Percentiles rank a stretch among this genome's conserved stretches.
These are phyloP conservation scores for Lodderomyces metapsilosis DNA, from an alignment of 1,139 yeast species.

Conservation along the genomic window DNA sequence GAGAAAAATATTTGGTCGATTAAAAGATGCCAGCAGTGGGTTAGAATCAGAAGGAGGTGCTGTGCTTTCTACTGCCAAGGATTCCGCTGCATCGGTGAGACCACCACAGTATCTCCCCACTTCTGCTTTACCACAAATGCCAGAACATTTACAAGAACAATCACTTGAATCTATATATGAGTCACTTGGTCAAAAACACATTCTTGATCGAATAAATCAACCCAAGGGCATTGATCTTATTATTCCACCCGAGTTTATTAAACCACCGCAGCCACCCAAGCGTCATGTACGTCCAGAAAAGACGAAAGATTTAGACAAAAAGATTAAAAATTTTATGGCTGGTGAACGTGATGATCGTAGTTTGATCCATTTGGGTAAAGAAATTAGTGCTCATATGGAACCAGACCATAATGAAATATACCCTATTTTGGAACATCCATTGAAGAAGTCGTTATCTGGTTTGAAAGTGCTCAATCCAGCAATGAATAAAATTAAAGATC, in stretches of 20 bases:
- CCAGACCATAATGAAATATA: slow-evolving; percentile 18
- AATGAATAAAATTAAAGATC: slow-evolving; percentile 38
- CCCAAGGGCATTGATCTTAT: slow-evolving; percentile 23
- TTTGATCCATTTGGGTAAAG: slow-evolving; percentile 7
- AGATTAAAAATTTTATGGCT: slow-evolving; percentile 6
- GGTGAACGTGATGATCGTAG: slow-evolving; percentile 5
- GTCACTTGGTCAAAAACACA: slow-evolving; percentile 7
- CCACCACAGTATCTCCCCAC: slow-evolving; percentile 8
- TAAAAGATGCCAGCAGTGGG: slow-evolving; percentile 1
- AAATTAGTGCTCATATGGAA: slow-evolving; percentile 8
- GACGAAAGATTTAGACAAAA: slow-evolving; percentile 6
- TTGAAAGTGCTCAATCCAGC: slow-evolving; percentile 38
- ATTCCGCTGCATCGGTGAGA: not conserved
- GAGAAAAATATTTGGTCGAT: slow-evolving; percentile 4
- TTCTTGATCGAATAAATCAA: slow-evolving; percentile 4
- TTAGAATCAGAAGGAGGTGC: not conserved
- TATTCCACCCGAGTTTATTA: slow-evolving; percentile 32
- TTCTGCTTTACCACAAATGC: slow-evolving; percentile 11
- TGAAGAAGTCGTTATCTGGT: slow-evolving; percentile 41
- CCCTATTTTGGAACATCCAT: slow-evolving; percentile 36
- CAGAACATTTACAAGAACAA: slow-evolving; percentile 6
- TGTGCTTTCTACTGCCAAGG: not conserved
- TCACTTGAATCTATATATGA: slow-evolving; percentile 8
- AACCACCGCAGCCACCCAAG: slow-evolving; percentile 10
- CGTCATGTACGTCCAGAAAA: slow-evolving; percentile 3